Conservation (phyloP, 805 yeast genomes). For the Pichia sporocuriosa region DNA sequence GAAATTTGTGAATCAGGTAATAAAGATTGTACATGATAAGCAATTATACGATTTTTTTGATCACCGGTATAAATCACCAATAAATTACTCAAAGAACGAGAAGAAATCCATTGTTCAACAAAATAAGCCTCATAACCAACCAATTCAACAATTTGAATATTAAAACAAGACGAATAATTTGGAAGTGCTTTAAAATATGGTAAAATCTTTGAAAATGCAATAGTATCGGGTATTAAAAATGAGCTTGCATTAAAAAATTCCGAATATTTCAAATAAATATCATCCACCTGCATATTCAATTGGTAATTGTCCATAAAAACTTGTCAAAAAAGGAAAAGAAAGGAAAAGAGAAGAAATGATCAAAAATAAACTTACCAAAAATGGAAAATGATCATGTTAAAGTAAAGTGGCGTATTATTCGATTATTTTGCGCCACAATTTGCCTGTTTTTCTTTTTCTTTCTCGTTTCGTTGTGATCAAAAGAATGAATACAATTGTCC, state of each 20-base stretch:
- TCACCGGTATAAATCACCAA: conserved; percentile 87
- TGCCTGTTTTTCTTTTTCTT: no score
- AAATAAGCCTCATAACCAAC: conserved; percentile 81
- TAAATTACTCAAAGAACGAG: conserved; percentile 57
- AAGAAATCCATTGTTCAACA: conserved; percentile 91
- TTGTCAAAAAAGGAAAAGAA: background rate
- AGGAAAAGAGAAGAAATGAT: background rate
- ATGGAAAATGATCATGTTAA: no score
- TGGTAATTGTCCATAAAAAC: no score
- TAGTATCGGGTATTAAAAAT: conserved; percentile 10
- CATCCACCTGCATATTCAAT: no score
- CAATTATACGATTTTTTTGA: conserved; percentile 52
- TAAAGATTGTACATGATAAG: conserved; percentile 32
- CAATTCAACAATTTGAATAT: conserved; percentile 6
- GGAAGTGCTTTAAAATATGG: conserved; percentile 7
- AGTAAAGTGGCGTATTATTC: no score
- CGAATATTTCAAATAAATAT: conserved; percentile 3
- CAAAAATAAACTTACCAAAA: no score
- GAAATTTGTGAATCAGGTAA: background rate
- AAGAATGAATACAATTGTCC: no score
- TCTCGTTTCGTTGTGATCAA: no score
- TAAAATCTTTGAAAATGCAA: conserved; percentile 7
- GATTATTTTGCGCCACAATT: no score
- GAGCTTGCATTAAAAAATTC: conserved; percentile 9
- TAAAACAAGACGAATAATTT: background rate